These are phyloP conservation scores for Conticribra weissflogii DNA, from an alignment of 108 stramenopile genomes.

Conservation along the genomic window DNA sequence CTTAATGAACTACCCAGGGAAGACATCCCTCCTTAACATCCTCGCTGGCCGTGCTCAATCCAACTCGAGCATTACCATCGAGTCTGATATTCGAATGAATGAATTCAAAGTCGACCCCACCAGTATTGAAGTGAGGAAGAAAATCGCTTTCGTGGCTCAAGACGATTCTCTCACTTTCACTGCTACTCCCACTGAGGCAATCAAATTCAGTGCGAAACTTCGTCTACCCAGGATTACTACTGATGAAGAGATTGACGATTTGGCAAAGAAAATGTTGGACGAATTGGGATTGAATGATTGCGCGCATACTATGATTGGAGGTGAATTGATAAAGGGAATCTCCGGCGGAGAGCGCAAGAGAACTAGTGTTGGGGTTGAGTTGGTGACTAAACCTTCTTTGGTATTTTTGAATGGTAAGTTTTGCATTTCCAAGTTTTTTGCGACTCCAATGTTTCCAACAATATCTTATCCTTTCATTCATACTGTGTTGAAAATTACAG, in stretches of 20 bases:
- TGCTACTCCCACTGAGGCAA: constrained; percentile 85
- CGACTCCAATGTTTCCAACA: too few relatives aligned
- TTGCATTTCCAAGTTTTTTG: not conserved
- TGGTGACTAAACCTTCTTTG: constrained; percentile 73
- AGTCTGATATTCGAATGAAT: constrained; percentile 69
- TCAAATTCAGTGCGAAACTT: constrained; percentile 81
- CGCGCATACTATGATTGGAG: constrained; percentile 76
- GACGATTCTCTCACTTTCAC: constrained; percentile 83
- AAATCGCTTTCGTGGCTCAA: constrained; percentile 88
- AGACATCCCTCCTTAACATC: constrained; percentile 83
- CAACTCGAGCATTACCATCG: constrained; percentile 36
- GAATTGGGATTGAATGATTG: constrained; percentile 75
- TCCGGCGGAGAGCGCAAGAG: constrained; percentile 84
- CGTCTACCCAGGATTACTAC: constrained; percentile 66
- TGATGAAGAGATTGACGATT: constrained; percentile 56
- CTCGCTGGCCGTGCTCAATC: constrained; percentile 69
- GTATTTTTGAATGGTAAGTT: constrained; percentile 69
- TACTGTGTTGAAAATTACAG: too few relatives aligned
- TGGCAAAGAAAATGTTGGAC: constrained; percentile 74
- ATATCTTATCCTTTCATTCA: too few relatives aligned
- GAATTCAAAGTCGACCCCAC: constrained; percentile 71
- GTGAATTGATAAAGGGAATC: constrained; percentile 69
- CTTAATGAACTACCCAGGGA: constrained; percentile 51
- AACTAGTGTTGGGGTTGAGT: constrained; percentile 75
- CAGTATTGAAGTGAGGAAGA: constrained; percentile 62